phyloP scores from a whole-genome alignment of 2,329 filamentous ascomycete species.

The Epichloe uncinata region DNA sequence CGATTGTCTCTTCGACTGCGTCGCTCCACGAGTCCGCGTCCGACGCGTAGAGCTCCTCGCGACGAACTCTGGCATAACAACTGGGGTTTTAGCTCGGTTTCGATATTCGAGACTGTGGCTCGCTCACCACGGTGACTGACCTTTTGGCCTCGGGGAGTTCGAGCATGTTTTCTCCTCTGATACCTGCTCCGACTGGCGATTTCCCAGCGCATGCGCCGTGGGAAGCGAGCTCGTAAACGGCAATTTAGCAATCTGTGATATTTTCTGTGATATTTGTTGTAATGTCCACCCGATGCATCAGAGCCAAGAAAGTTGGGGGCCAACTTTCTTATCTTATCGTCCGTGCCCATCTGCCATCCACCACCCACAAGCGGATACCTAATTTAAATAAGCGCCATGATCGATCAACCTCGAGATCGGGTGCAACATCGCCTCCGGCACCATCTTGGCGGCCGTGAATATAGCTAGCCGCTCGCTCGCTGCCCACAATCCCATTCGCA shows the following conservation, averaged over 20 bases:
- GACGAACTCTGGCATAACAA: conserved; percentile 31
- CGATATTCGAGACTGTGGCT: not conserved
- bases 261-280: not conserved
- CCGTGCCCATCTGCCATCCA: conserved; percentile 1
- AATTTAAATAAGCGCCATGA: not conserved
- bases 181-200: not conserved
- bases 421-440: too few species aligned
- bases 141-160: conserved; percentile 19
- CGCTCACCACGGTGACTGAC: conserved; percentile 7
- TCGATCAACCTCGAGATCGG: too few species aligned
- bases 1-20: conserved; percentile 19
- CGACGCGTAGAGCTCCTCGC: conserved; percentile 36
- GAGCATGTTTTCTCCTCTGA: conserved; percentile 13
- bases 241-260: not conserved
- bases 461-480: not conserved
- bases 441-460: too few species aligned
- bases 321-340: conserved; percentile 14
- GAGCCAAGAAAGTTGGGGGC: not conserved
- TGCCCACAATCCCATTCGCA: not conserved
- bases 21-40: conserved; percentile 14
- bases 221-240: not conserved
- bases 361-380: not conserved
- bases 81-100: not conserved
- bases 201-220: not conserved
- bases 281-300: too few species aligned